These are phyloP conservation scores for Rhizopus stolonifer DNA, from an alignment of 371 early-diverging fungal species.

Conservation along the genomic window DNA sequence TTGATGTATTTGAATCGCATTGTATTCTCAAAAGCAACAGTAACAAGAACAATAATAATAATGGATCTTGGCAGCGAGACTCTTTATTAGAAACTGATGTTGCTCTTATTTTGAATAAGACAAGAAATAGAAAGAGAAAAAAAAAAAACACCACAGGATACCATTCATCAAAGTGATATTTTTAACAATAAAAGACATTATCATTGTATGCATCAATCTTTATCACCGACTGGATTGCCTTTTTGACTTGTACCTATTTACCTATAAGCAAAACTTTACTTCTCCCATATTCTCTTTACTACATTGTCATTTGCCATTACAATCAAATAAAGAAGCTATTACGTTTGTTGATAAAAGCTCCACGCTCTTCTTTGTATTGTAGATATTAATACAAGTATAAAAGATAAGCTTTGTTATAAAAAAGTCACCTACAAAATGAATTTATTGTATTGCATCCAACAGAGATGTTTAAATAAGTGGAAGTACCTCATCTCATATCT, in stretches of 20 bases:
- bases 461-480: constrained; percentile 3
- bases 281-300: constrained; percentile 5
- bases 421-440: background rate
- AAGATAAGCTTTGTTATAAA: constrained; percentile 4
- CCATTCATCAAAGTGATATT: constrained; percentile 3
- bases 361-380: constrained; percentile 2
- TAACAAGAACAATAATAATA: constrained; percentile 3
- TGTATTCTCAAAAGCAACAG: constrained; percentile 6
- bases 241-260: constrained; percentile 1
- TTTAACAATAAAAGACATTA: constrained; percentile 3
- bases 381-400: background rate
- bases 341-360: background rate
- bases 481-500: constrained; percentile 6
- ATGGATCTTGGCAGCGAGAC: constrained; percentile 1
- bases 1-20: constrained; percentile 14
- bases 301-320: constrained; percentile 5
- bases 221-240: constrained; percentile 2
- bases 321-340: constrained; percentile 2
- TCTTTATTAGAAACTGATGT: constrained; percentile 4
- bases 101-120: constrained; percentile 4
- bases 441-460: constrained; percentile 5
- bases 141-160: constrained; percentile 14
- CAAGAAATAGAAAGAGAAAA: constrained; percentile 16
- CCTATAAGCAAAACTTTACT: constrained; percentile 2
- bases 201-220: constrained; percentile 4